Conservation (phyloP, 768 basidiomycete species). For the Brasilioporus rufonigricans region DNA sequence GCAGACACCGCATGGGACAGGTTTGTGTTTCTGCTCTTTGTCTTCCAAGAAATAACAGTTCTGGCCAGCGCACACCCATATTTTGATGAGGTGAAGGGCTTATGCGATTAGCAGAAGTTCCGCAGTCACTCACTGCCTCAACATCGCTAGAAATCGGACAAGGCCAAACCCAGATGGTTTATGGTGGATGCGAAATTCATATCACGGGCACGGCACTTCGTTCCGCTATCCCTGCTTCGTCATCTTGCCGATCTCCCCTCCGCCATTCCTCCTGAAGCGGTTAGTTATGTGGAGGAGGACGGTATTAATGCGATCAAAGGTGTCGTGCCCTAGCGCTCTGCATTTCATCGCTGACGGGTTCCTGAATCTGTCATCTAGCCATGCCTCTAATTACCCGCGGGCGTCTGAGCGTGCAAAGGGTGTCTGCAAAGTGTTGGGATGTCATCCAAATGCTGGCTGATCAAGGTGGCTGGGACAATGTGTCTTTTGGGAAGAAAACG, state of each 20-base stretch:
- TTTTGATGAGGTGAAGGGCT: conserved; percentile 58
- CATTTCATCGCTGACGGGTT: not conserved
- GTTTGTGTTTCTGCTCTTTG: conserved; percentile 40
- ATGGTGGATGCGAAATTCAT: conserved; percentile 84
- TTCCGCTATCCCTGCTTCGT: conserved; percentile 75
- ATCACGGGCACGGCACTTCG: conserved; percentile 64
- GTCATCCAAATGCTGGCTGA: conserved; percentile 59
- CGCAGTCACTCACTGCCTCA: not conserved
- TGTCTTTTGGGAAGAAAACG: conserved; percentile 40
- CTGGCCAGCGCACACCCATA: conserved; percentile 68
- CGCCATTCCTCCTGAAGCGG: conserved; percentile 43
- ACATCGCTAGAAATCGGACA: conserved; percentile 65
- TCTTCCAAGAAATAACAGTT: conserved; percentile 7
- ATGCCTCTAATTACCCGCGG: conserved; percentile 84
- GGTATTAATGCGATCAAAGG: conserved; percentile 66
- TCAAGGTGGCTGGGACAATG: conserved; percentile 75
- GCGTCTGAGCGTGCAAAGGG: conserved; percentile 84
- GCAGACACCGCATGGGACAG: conserved; percentile 89
- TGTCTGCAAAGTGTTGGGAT: conserved; percentile 62
- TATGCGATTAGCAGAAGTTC: not conserved
- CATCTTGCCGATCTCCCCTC: conserved; percentile 47
- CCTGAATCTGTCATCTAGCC: conserved; percentile 34
- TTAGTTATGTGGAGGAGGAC: conserved; percentile 65
- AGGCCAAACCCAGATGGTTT: conserved; percentile 81
- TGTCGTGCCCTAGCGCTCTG: conserved; percentile 27